Conservation (phyloP, 2,329 filamentous ascomycete species). For the Fusarium sp. region DNA sequence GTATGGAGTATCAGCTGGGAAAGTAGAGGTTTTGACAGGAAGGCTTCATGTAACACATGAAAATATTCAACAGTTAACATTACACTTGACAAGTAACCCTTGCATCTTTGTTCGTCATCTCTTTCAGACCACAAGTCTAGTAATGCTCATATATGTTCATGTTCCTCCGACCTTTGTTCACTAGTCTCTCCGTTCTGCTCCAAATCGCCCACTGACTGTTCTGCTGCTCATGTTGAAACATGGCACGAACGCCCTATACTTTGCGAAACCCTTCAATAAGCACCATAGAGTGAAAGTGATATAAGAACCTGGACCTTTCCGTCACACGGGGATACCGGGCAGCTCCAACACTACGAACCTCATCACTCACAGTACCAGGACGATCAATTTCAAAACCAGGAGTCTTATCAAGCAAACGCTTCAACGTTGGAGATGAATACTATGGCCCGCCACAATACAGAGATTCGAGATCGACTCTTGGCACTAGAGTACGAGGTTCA, state of each 20-base stretch:
- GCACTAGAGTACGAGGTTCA: not conserved
- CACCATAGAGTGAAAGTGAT: rapidly evolving
- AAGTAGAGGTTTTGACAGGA: no score
- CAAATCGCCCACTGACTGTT: rapidly evolving
- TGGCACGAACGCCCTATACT: rapidly evolving
- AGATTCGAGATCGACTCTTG: not conserved
- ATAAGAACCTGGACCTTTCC: not conserved
- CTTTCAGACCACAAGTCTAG: rapidly evolving
- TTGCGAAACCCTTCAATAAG: rapidly evolving
- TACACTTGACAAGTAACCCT: not conserved
- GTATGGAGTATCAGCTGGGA: rapidly evolving
- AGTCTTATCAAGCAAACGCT: no score
- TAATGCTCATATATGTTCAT: not conserved
- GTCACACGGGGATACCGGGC: rapidly evolving
- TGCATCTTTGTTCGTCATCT: rapidly evolving
- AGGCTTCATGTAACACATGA: not conserved
- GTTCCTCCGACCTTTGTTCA: not conserved
- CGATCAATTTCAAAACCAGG: not conserved
- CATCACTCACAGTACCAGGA: not conserved
- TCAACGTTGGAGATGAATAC: rapidly evolving
- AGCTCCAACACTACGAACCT: not conserved
- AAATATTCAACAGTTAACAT: not conserved
- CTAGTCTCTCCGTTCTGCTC: rapidly evolving
- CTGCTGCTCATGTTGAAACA: not conserved
- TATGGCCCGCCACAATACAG: not conserved